Evolutionary conservation across 257 asterid species (phyloP).

Genomic region (Rauvolfia tetraphylla): DNA sequence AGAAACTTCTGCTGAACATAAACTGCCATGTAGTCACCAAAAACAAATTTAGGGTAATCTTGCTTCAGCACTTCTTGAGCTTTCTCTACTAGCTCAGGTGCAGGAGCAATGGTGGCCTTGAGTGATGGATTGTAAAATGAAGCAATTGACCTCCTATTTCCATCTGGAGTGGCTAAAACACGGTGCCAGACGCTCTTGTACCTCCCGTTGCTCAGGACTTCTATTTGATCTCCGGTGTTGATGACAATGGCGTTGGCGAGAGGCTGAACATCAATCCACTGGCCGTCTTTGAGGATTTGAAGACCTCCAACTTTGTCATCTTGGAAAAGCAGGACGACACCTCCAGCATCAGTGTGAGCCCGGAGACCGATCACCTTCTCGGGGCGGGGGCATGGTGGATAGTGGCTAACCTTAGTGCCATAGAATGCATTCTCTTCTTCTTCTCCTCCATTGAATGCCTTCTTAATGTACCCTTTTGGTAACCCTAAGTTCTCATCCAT

Average conservation of each 20-base stretch:
- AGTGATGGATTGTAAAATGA: conserved; percentile 78
- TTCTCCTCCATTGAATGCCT: conserved; percentile 56
- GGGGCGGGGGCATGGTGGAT: conserved; percentile 80
- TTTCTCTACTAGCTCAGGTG: conserved; percentile 21
- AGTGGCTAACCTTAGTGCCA: conserved; percentile 90
- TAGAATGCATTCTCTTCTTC: conserved; percentile 48
- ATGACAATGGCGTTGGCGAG: conserved; percentile 56
- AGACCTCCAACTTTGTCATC: conserved; percentile 72
- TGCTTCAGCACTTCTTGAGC: conserved; percentile 12
- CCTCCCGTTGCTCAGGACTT: conserved; percentile 71
- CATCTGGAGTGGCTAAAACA: conserved; percentile 45
- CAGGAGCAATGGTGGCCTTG: conserved; percentile 69
- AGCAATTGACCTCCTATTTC: conserved; percentile 68
- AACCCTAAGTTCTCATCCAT: conserved; percentile 83
- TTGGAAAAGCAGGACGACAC: conserved; percentile 73
- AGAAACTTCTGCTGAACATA: conserved; percentile 66
- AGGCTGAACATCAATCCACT: conserved; percentile 78
- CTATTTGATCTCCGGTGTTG: conserved; percentile 81
- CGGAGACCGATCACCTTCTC: conserved; percentile 64
- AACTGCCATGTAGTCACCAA: conserved; percentile 75
- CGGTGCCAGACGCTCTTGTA: conserved; percentile 92
- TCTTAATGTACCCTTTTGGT: conserved; percentile 55
- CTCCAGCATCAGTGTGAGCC: conserved; percentile 96
- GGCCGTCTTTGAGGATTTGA: conserved; percentile 64
- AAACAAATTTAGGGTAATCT: conserved; percentile 58